phyloP scores from a whole-genome alignment of 1,284 basidiomycete genomes.

The Moniliophthora roreri region DNA sequence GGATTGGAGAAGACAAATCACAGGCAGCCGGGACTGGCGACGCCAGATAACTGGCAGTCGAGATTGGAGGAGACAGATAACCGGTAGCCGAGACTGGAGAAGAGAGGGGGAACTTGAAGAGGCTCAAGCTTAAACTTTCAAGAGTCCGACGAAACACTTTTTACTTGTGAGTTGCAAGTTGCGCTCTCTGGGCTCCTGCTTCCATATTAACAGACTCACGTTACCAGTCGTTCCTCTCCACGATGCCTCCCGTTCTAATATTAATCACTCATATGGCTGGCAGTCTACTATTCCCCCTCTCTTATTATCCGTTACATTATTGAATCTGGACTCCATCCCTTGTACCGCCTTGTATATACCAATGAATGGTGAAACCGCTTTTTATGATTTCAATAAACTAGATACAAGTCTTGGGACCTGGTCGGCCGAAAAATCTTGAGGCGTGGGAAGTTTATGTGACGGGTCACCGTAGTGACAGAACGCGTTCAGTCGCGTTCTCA shows the following conservation, averaged over 20 bases:
- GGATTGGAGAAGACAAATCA: constrained; percentile 9
- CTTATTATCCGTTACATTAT: constrained; percentile 1
- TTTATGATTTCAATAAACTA: too few species aligned
- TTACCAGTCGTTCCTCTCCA: neutral
- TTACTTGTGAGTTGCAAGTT: too few species aligned
- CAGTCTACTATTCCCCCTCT: neutral
- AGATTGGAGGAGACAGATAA: constrained; percentile 4
- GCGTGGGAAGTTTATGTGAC: constrained; percentile 5
- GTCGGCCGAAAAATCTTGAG: neutral
- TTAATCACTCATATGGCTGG: neutral
- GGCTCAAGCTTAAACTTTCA: neutral
- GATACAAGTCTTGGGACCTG: too few species aligned
- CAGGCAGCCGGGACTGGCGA: constrained; percentile 4
- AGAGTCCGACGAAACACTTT: neutral
- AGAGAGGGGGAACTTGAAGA: neutral
- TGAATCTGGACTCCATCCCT: neutral
- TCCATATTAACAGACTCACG: too few species aligned
- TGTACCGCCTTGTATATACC: neutral
- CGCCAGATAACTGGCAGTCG: constrained; percentile 4
- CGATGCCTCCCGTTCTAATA: neutral
- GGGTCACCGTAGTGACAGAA: neutral
- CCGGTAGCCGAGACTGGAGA: constrained; percentile 5
- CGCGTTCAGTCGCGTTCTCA: constrained; percentile 15
- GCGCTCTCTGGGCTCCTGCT: too few species aligned
- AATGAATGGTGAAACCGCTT: neutral